Evolutionary conservation across 176 grass and related monocot species (phyloP), one percentile per base, ranked within the genome.

Genomic region (Paspalum vaginatum): DNA sequence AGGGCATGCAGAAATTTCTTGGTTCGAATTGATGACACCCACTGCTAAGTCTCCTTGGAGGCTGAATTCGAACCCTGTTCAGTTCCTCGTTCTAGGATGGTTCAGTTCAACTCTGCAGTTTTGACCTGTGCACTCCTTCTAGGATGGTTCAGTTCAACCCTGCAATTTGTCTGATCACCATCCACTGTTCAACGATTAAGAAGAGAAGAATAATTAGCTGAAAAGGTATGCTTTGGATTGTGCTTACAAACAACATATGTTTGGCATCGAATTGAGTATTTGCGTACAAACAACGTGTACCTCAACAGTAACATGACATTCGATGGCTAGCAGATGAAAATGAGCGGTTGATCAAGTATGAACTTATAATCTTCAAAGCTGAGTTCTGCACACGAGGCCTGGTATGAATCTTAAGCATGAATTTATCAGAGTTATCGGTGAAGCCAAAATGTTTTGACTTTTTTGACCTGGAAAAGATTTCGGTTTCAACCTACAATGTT

Each of bases 111-210:
- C 9, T n/a, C 20, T 79, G 47, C 46, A 55, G 38, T 64, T 72
- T 72, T 79, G 83, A 85, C 75, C 12, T 76, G 25, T 63, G 32
- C 39, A n/a, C 42, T n/a, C 43, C 53, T 78, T 78, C 70, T 61
- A 81, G 9, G 62, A 83, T 78, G 57, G 47, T 58, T 72, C 40
- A 20, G 27, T 65, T 11, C 50, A 88, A 64, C 11, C 4, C 27
- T 27, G n/a, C n/a, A n/a, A n/a, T n/a, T 50, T 68, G 25, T 20
- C 44, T 44, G 13, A 65, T 26, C 21, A 61, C 57, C 78, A n/a
- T 52, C 26, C 14, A 63, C 22, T 79, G 5, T 45, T 66, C 38
- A 4, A 9, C 32, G n/a, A 17, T 78, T 16, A 16, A 39, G 44
- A 42, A 61, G 11, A 66, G 15, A 57, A 58, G 13, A 56, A 66